A percentile compares a stretch with the other conserved stretches of the same genome.
phyloP scores from a whole-genome alignment of 2,329 filamentous ascomycete genomes.

The Ceratocystis ficicola region DNA sequence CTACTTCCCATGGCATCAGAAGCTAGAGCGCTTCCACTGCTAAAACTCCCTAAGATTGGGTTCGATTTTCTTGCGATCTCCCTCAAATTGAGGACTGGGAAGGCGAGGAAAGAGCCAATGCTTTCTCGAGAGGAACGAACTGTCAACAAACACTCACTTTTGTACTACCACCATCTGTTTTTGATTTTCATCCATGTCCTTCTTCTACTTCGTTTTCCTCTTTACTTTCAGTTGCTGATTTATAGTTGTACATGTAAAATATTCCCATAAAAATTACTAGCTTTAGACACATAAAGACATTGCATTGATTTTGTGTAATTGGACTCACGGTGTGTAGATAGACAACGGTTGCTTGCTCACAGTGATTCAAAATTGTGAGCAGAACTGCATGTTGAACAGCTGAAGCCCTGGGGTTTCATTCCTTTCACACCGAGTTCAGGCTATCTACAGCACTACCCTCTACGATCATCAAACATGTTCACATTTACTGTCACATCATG shows the following conservation, averaged over 20 bases:
- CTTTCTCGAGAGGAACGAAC: too few relatives aligned
- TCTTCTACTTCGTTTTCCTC: background rate
- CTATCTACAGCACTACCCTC: background rate
- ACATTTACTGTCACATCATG: background rate
- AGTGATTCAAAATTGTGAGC: background rate
- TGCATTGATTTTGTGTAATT: too few relatives aligned
- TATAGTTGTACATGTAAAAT: background rate
- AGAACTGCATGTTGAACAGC: background rate
- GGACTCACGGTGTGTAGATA: background rate
- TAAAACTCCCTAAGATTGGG: background rate
- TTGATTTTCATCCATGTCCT: background rate
- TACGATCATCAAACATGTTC: background rate
- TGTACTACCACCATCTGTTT: background rate
- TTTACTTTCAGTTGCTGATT: background rate
- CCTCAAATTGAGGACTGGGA: background rate
- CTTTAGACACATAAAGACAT: background rate
- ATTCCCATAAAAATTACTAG: background rate
- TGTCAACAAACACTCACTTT: background rate
- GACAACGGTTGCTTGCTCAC: background rate
- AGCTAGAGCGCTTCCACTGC: conserved; percentile 2
- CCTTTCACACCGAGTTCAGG: background rate
- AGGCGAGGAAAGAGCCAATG: too few relatives aligned
- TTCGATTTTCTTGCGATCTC: background rate
- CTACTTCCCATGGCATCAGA: conserved; percentile 18
- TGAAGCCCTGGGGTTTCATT: background rate